Evolutionary conservation across 192 early-diverging fungal genomes (phyloP), one percentile per base, ranked within the genome.

Genomic region (Entomortierella chlamydospora): DNA sequence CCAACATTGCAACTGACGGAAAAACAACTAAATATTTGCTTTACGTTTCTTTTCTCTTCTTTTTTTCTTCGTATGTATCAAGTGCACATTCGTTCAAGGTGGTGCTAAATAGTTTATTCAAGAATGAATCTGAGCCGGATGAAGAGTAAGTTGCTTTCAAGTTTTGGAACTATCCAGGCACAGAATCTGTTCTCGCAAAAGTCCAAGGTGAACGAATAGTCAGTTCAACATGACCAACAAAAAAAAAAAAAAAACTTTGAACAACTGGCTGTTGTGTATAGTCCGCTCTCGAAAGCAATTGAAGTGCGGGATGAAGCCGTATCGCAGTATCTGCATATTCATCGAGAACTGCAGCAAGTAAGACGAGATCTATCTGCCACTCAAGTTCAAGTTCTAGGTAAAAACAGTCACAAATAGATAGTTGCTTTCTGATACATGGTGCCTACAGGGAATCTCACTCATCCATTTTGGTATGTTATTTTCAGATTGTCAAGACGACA

Each of bases 401-500:
- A 25, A 10, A 54, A 37, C 26, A 0, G n/a, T n/a, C n/a, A n/a
- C n/a, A 23, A 26, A 15, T 26, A 20, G 28, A 28, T 31, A 17
- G 0, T 54, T n/a, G 4, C 0, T 71, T 42, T 37, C 52, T 20
- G 3, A 9, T 33, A 34, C 41, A 8, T 26, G 23, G 0, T 42
- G 41, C 28, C 55, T 39, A 42, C 15, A 33, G n/a, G n/a, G n/a
- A n/a, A n/a, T n/a, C n/a, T n/a, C n/a, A n/a, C n/a, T n/a, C n/a
- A n/a, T n/a, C n/a, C n/a, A n/a, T n/a, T n/a, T n/a, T n/a, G n/a
- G n/a, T n/a, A 34, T 50, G 2, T 17, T 28, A 26, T 42, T 29
- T 34, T 22, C 51, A 79, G 76, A 79, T 41, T 61, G 25, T 33
- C 76, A 79, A 28, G 68, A 79, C 54, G 68, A 79, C 26, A 79